These are phyloP conservation scores for Candida sanyiensis DNA, from an alignment of 805 yeast species.

Conservation along the genomic window DNA sequence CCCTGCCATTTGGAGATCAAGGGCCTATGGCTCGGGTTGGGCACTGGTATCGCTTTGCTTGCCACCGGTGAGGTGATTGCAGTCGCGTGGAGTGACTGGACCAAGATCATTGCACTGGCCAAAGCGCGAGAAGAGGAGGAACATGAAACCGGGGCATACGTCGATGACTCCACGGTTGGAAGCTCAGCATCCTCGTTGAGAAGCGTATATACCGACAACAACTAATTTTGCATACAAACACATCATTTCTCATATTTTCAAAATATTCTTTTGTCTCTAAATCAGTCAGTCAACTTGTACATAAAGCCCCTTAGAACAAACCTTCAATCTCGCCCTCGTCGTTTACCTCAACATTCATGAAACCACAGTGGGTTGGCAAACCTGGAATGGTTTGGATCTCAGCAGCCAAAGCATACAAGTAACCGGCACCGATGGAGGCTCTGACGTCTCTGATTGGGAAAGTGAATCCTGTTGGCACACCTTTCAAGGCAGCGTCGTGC, in stretches of 20 bases:
- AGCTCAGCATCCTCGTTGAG: constrained; percentile 16
- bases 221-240: not conserved
- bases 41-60: constrained; percentile 53
- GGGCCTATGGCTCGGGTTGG: constrained; percentile 76
- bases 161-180: constrained; percentile 23
- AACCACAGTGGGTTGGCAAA: constrained; percentile 91
- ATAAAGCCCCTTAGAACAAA: constrained; percentile 47
- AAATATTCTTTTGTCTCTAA: not conserved
- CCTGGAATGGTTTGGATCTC: constrained; percentile 98
- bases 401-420: constrained; percentile 92
- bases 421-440: constrained; percentile 95
- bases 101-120: constrained; percentile 33
- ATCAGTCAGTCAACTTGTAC: constrained; percentile 1
- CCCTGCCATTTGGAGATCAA: constrained; percentile 39
- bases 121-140: constrained; percentile 27
- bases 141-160: constrained; percentile 14
- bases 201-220: too few relatives aligned
- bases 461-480: constrained; percentile 90
- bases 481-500: constrained; percentile 88
- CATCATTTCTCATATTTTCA: not conserved
- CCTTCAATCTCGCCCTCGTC: constrained; percentile 90
- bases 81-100: constrained; percentile 50
- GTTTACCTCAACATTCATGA: constrained; percentile 93
- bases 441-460: constrained; percentile 94
- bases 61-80: constrained; percentile 44